Percentiles rank a stretch among this genome's conserved stretches.
Evolutionary conservation across 345 rosid species (phyloP).

Genomic region (Eucalyptus caleyi): DNA sequence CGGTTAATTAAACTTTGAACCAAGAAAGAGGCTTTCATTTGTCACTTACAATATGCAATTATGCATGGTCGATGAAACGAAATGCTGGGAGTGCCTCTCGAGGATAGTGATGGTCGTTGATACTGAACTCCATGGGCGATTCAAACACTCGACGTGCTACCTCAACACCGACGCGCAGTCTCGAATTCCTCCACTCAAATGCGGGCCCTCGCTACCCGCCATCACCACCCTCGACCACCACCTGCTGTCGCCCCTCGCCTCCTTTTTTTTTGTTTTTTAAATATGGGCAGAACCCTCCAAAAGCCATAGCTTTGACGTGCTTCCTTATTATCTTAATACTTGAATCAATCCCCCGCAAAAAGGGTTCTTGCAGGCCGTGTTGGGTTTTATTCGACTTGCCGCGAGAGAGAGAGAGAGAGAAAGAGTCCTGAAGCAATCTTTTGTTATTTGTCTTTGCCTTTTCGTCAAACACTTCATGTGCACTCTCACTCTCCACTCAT

Average conservation of each 20-base stretch:
- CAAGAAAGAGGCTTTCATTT: neutral
- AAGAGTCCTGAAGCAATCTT: neutral
- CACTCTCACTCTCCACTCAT: too few species aligned
- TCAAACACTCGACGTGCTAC: too few species aligned
- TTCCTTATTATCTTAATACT: neutral
- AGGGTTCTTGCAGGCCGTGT: neutral
- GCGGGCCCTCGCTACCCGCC: neutral
- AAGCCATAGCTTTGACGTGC: too few species aligned
- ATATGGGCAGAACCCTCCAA: neutral
- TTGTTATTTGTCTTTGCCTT: too few species aligned
- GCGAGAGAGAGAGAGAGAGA: too few species aligned
- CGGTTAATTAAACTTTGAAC: neutral
- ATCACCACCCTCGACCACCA: neutral
- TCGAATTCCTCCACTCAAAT: neutral
- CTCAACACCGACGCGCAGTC: too few species aligned
- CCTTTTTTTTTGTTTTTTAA: accelerated
- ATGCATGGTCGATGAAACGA: neutral
- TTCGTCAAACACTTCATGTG: too few species aligned
- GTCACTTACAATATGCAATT: neutral
- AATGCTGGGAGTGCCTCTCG: neutral
- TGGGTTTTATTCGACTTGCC: neutral
- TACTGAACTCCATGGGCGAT: too few species aligned
- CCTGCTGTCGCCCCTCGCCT: neutral
- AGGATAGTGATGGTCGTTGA: too few species aligned
- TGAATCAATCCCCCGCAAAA: neutral